Conservation (phyloP, 2,329 filamentous ascomycete species). For the Pseudogymnoascus sp. region DNA sequence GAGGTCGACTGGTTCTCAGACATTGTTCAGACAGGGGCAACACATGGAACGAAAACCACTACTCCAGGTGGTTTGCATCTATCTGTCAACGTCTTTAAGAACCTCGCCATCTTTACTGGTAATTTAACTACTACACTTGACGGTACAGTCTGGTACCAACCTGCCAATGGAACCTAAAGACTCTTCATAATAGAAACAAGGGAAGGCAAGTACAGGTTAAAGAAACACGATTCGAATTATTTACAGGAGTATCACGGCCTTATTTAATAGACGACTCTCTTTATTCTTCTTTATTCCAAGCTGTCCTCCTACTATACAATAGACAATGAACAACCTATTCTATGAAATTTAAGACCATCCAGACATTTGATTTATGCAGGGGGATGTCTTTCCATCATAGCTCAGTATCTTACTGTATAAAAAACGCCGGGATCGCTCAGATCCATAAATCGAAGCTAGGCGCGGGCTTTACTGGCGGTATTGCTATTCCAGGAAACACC, state of each 20-base stretch:
- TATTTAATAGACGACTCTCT: not conserved
- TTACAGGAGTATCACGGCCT: not conserved
- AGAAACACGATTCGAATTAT: not conserved
- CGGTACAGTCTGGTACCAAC: slow-evolving; percentile 33
- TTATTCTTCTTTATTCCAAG: no score
- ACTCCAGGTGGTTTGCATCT: slow-evolving; percentile 34
- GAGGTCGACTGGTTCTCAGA: slow-evolving; percentile 35
- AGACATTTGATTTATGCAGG: no score
- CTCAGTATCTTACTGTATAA: no score
- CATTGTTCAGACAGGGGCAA: slow-evolving; percentile 29
- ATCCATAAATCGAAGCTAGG: no score
- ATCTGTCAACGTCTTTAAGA: slow-evolving; percentile 32
- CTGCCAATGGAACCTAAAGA: slow-evolving; percentile 26
- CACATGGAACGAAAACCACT: slow-evolving; percentile 33
- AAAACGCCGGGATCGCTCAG: no score
- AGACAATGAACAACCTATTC: no score
- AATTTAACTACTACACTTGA: slow-evolving; percentile 28
- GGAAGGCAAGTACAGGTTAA: not conserved
- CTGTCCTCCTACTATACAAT: no score
- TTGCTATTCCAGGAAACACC: no score
- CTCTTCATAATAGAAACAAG: not conserved
- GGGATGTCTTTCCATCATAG: no score
- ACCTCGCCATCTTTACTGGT: slow-evolving; percentile 37
- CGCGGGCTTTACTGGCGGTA: no score
- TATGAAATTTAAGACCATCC: no score